Conservation (phyloP, 75 land plant species). For the Chamaecyparis obtusa region DNA sequence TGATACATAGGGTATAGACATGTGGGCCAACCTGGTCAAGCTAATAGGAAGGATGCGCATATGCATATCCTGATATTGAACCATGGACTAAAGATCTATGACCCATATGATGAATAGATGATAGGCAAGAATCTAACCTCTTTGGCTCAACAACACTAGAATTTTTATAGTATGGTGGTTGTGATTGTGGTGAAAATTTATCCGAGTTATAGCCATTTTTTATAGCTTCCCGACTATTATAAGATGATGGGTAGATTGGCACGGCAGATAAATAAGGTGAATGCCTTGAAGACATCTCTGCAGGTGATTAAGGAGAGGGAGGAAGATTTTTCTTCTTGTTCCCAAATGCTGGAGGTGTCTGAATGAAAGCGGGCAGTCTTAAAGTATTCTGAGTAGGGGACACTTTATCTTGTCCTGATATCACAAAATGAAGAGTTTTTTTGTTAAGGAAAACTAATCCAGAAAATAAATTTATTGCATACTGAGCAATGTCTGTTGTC, state of each 20-base stretch:
- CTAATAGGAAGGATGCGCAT: slow-evolving; percentile 14
- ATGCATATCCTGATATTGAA: neutral
- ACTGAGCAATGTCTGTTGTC: slow-evolving; percentile 72
- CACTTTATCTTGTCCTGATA: slow-evolving; percentile 7
- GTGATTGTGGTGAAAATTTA: slow-evolving; percentile 12
- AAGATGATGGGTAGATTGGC: slow-evolving; percentile 7
- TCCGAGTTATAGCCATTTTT: slow-evolving; percentile 9
- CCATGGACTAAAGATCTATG: neutral
- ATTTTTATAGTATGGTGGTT: neutral
- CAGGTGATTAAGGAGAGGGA: neutral
- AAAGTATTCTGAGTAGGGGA: neutral
- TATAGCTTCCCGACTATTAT: slow-evolving; percentile 12
- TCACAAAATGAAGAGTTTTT: slow-evolving; percentile 53
- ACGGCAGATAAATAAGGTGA: neutral
- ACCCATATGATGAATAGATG: neutral
- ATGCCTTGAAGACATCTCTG: neutral
- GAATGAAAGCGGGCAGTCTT: neutral
- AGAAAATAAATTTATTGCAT: slow-evolving; percentile 81
- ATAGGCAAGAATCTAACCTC: slow-evolving; percentile 11
- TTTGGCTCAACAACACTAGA: neutral
- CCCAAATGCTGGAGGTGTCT: neutral
- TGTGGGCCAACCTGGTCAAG: neutral
- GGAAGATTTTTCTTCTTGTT: slow-evolving; percentile 12
- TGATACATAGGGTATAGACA: slow-evolving; percentile 7
- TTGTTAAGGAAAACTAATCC: slow-evolving; percentile 78